Base-by-base conservation (phyloP, 2,329 filamentous ascomycete species). In the Onygenales sp. region DNA sequence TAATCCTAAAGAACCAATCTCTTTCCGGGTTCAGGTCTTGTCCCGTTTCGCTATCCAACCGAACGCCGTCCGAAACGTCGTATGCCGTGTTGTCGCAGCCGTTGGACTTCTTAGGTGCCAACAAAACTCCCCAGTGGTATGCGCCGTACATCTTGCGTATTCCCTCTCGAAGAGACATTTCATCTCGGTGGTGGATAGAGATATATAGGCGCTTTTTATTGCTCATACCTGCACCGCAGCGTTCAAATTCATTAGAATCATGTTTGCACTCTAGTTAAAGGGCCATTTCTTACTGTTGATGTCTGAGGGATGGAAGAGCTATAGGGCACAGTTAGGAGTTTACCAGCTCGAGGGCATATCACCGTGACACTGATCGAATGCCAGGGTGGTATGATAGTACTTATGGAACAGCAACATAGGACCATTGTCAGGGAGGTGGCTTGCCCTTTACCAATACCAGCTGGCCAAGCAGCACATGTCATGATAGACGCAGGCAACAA, bases 11-110 rank as follows among this genome's bases (percentile, higher is more conserved):
- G 37, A 27, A 48, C 45, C 45, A 48, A 37, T 47, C 45, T 36
- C 45, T 47, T 47, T 47, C 45, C 32, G 32, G 17, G 45, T 47
- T 47, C 45, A 47, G 45, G 32, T 47, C 45, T 47, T 47, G 45
- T 6, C 45, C 32, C 36, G 45, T 37, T 27, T 43, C 45, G 36
- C 32, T 27, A 37, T 47, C 14, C 45, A 47, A 47, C 27, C 44
- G 44, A 46, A 46, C 44, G 44, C 44, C 44, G 44, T 46, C 44
- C 9, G 44, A 46, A 46, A 46, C 44, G 44, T 46, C 44, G 32
- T 47, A 47, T 47, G 44, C 44, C 31, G 34, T 36, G 44, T 47
- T 47, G 44, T 47, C 32, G 13, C 44, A 33, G 44, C 44, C 44
- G 44, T 47, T 47, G 32, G 44, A 36, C 44, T 36, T 47, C 32